Conservation (phyloP, 176 grass and related monocot genomes). For the Miscanthus lutarioriparius region DNA sequence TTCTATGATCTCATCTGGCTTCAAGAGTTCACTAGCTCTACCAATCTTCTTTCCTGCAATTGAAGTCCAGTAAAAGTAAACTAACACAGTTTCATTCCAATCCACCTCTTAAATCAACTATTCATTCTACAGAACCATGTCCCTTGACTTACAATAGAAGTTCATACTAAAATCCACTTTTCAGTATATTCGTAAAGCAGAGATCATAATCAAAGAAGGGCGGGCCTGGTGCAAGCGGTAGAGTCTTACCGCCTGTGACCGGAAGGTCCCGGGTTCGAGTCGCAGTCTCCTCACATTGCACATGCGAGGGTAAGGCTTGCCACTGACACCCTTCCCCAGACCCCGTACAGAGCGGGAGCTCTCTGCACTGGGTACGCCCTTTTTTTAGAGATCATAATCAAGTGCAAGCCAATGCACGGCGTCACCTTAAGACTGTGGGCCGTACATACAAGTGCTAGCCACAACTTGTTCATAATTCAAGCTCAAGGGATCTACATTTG, state of each 20-base stretch:
- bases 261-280: too few relatives aligned
- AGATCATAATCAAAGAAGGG: too few relatives aligned
- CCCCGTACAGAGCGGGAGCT: too few relatives aligned
- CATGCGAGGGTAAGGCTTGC: too few relatives aligned
- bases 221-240: too few relatives aligned
- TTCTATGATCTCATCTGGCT: constrained; percentile 63
- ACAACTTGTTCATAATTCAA: background rate
- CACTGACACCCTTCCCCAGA: too few relatives aligned
- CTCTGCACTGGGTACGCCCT: too few relatives aligned
- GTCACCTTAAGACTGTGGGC: background rate
- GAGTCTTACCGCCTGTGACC: too few relatives aligned
- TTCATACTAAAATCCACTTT: background rate
- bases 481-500: background rate
- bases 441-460: background rate
- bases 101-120: background rate
- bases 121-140: background rate
- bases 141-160: background rate
- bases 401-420: background rate
- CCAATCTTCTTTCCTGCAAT: constrained; percentile 68
- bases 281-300: too few relatives aligned
- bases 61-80: background rate
- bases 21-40: constrained; percentile 41
- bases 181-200: background rate
- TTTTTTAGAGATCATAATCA: too few relatives aligned
- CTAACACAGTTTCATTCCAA: background rate